phyloP scores from a whole-genome alignment of 257 asterid genomes.

The Nicotiana sylvestris region DNA sequence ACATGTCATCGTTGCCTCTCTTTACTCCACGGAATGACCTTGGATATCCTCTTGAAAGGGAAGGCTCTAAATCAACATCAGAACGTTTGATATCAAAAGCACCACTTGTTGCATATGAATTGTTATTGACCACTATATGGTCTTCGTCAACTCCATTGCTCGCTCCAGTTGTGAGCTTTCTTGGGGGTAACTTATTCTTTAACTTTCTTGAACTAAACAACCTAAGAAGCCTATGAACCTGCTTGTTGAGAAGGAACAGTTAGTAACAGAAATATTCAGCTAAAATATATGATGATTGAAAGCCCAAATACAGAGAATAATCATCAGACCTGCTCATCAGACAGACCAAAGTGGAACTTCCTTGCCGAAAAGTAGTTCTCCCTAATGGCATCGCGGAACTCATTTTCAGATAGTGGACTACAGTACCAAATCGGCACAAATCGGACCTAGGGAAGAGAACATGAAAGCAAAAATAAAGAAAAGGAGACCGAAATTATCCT shows the following conservation, averaged over 20 bases:
- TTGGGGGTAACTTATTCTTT: conserved; percentile 23
- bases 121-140: conserved; percentile 26
- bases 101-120: conserved; percentile 19
- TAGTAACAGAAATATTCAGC: conserved; percentile 13
- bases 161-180: conserved; percentile 16
- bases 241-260: conserved; percentile 12
- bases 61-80: conserved; percentile 21
- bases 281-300: conserved; percentile 14
- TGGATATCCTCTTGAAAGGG: conserved; percentile 22
- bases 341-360: conserved; percentile 69
- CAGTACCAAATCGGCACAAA: conserved; percentile 64
- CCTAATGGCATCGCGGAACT: conserved; percentile 54
- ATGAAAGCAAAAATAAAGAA: conserved; percentile 16
- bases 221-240: conserved; percentile 60
- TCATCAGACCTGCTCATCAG: conserved; percentile 59
- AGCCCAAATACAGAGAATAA: conserved; percentile 12
- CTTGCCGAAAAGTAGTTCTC: conserved; percentile 62
- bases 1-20: conserved; percentile 19
- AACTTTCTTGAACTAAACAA: conserved; percentile 59
- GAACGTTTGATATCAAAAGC: conserved; percentile 18
- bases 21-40: conserved; percentile 23
- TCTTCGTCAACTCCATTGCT: conserved; percentile 27
- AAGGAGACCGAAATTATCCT: conserved; percentile 9
- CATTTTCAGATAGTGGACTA: conserved; percentile 64
- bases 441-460: conserved; percentile 44